phyloP scores from a whole-genome alignment of 2,329 filamentous ascomycete genomes.

The Paecilomyces sp. region DNA sequence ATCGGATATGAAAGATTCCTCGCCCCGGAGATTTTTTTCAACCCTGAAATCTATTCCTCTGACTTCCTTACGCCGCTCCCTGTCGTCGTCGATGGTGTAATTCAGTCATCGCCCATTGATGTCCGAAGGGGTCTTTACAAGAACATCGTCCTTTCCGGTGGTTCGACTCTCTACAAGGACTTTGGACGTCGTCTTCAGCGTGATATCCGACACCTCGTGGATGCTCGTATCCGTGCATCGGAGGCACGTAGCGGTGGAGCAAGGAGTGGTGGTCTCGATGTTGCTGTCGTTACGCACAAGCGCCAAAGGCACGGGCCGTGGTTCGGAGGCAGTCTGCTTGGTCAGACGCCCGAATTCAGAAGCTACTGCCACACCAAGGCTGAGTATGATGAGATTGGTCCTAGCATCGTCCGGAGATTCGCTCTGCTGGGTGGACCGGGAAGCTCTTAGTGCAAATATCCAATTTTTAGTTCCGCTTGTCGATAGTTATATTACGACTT shows the following conservation, averaged over 20 bases:
- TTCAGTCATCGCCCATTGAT: conserved; percentile 95
- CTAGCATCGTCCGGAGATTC: conserved; percentile 91
- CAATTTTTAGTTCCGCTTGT: conserved; percentile 11
- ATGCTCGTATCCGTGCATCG: conserved; percentile 84
- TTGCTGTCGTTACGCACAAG: conserved; percentile 96
- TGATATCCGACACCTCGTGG: conserved; percentile 93
- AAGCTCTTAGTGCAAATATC: conserved; percentile 30
- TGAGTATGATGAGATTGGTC: conserved; percentile 91
- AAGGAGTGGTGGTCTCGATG: conserved; percentile 87
- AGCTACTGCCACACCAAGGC: conserved; percentile 95
- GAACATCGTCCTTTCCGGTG: conserved; percentile 97
- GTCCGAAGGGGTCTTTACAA: conserved; percentile 96
- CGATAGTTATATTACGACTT: conserved; percentile 3
- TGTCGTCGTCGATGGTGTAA: conserved; percentile 89
- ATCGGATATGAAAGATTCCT: conserved; percentile 97
- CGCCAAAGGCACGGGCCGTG: conserved; percentile 94
- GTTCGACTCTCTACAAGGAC: conserved; percentile 96
- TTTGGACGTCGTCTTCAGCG: conserved; percentile 93
- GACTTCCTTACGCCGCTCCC: conserved; percentile 96
- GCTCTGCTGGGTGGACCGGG: conserved; percentile 88
- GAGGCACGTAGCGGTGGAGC: conserved; percentile 88
- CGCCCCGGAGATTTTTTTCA: conserved; percentile 99
- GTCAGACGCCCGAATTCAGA: conserved; percentile 95
- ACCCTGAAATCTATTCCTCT: conserved; percentile 98
- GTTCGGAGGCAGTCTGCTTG: conserved; percentile 95